Evolutionary conservation across 2,329 filamentous ascomycete species (phyloP).

Genomic region (Trichothecium sympodiale): DNA sequence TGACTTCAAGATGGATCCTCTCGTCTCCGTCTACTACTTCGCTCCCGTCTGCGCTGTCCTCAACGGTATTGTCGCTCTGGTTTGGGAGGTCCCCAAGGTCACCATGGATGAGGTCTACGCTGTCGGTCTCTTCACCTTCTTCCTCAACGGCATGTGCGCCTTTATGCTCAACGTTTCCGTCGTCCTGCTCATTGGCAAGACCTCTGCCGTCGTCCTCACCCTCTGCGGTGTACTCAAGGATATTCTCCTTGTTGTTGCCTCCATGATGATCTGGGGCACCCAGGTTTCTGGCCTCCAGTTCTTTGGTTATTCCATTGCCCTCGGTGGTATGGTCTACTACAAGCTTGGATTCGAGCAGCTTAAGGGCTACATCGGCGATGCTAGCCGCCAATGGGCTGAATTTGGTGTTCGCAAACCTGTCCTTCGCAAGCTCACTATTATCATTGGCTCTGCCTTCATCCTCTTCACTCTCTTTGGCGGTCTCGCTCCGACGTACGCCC

Average conservation of each 20-base stretch:
- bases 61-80: slow-evolving; percentile 63
- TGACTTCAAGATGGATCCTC: slow-evolving; percentile 86
- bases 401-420: slow-evolving; percentile 69
- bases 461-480: slow-evolving; percentile 62
- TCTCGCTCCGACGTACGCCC: slow-evolving; percentile 49
- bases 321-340: slow-evolving; percentile 69
- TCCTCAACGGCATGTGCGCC: slow-evolving; percentile 66
- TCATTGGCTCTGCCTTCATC: slow-evolving; percentile 49
- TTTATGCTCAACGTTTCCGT: slow-evolving; percentile 79
- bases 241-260: slow-evolving; percentile 68
- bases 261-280: slow-evolving; percentile 73
- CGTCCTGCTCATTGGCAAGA: slow-evolving; percentile 81
- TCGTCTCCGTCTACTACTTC: slow-evolving; percentile 85
- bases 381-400: slow-evolving; percentile 71
- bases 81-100: slow-evolving; percentile 63
- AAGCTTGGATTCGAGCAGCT: slow-evolving; percentile 77
- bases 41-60: slow-evolving; percentile 74
- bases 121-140: slow-evolving; percentile 61
- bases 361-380: slow-evolving; percentile 66
- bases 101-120: slow-evolving; percentile 59
- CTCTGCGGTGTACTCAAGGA: slow-evolving; percentile 84
- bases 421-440: slow-evolving; percentile 65
- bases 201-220: slow-evolving; percentile 74
- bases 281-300: slow-evolving; percentile 65
- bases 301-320: slow-evolving; percentile 74